Evolutionary conservation across 495 filamentous ascomycete genomes (phyloP).

Genomic region (Jackrogersella multiformis): DNA sequence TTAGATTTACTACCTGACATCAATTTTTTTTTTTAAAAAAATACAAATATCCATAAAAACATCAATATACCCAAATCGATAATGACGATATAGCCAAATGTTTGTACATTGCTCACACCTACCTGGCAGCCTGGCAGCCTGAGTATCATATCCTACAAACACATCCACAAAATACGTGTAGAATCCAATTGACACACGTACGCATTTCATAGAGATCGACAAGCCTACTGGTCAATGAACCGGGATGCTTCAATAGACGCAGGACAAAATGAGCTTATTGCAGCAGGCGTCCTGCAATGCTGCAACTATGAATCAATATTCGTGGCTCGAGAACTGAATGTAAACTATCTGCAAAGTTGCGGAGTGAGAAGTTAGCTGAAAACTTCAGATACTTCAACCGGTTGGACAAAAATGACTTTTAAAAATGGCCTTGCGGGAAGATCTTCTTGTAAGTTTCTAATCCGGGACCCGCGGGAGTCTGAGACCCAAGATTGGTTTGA

Average conservation of each 20-base stretch:
- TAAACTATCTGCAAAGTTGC: slow-evolving; percentile 23
- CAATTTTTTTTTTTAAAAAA: too few species aligned
- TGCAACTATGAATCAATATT: slow-evolving; percentile 31
- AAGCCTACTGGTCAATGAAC: slow-evolving; percentile 21
- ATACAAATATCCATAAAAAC: too few species aligned
- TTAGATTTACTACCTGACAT: not conserved
- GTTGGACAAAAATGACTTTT: slow-evolving; percentile 14
- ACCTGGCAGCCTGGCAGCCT: too few species aligned
- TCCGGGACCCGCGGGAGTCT: slow-evolving; percentile 16
- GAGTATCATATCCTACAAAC: slow-evolving; percentile 10
- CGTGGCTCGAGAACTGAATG: slow-evolving; percentile 17
- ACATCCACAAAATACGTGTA: slow-evolving; percentile 22
- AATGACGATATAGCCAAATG: slow-evolving; percentile 19
- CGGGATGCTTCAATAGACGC: slow-evolving; percentile 20
- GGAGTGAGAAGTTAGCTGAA: slow-evolving; percentile 19
- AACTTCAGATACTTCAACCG: not conserved
- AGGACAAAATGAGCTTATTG: slow-evolving; percentile 27
- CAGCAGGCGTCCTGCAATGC: slow-evolving; percentile 20
- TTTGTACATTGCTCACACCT: not conserved
- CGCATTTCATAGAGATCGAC: slow-evolving; percentile 41
- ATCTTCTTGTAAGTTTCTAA: slow-evolving; percentile 10
- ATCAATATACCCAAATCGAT: not conserved
- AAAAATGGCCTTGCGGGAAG: slow-evolving; percentile 14
- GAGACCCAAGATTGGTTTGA: slow-evolving; percentile 8
- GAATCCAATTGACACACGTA: slow-evolving; percentile 29